Conservation (phyloP, 208 protist genomes). For the Trypanosoma avium region DNA sequence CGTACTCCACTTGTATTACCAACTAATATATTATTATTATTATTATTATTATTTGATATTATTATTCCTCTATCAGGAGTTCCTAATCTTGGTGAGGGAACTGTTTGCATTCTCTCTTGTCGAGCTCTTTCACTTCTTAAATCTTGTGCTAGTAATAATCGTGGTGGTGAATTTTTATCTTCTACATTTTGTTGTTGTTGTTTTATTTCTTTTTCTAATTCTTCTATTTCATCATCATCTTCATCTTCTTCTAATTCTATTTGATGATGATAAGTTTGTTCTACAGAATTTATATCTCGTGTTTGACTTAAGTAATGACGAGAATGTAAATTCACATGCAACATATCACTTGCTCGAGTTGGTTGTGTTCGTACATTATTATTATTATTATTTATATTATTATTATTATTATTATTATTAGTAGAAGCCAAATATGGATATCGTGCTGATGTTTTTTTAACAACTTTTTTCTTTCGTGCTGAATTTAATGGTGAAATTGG, state of each 20-base stretch:
- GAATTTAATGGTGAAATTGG: too few relatives aligned
- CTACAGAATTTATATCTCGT: background rate
- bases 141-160: slow-evolving; percentile 7
- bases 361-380: background rate
- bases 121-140: background rate
- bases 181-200: background rate
- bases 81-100: background rate
- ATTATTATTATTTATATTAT: background rate
- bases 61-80: too few relatives aligned
- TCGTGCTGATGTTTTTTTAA: background rate
- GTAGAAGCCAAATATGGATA: background rate
- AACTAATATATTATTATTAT: too few relatives aligned
- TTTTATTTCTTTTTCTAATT: background rate
- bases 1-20: too few relatives aligned
- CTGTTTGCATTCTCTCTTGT: background rate
- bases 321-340: background rate
- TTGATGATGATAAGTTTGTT: too few relatives aligned
- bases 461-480: too few relatives aligned
- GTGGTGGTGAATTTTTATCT: slow-evolving; percentile 2
- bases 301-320: too few relatives aligned
- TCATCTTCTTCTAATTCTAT: background rate
- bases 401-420: background rate
- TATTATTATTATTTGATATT: too few relatives aligned
- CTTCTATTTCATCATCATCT: background rate
- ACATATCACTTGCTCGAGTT: background rate